Conservation (phyloP, 2,329 filamentous ascomycete genomes). For the Cordyceps cicadae region DNA sequence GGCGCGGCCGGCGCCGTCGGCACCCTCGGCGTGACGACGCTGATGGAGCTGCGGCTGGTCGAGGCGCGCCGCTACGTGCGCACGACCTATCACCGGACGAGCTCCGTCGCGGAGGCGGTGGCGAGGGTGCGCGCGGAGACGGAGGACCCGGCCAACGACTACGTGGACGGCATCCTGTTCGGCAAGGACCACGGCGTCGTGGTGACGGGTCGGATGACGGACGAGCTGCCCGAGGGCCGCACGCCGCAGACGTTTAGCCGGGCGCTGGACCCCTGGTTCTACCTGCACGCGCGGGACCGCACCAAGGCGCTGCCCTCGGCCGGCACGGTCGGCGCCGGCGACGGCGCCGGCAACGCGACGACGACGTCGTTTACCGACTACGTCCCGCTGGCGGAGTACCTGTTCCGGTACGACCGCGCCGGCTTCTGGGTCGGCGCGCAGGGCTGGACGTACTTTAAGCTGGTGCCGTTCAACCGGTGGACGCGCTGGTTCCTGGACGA, state of each 20-base stretch:
- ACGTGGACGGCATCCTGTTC: conserved; percentile 66
- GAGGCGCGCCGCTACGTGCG: conserved; percentile 54
- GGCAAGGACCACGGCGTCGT: conserved; percentile 54
- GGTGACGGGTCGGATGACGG: conserved; percentile 53
- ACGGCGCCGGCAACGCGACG: neutral
- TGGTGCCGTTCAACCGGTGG: conserved; percentile 55
- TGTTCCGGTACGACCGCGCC: conserved; percentile 69
- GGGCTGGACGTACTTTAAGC: conserved; percentile 58
- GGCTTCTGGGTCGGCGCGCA: conserved; percentile 65
- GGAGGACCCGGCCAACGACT: conserved; percentile 45
- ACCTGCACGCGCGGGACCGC: conserved; percentile 55
- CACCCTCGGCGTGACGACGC: conserved; percentile 58
- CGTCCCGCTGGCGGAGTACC: conserved; percentile 62
- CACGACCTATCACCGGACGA: conserved; percentile 50
- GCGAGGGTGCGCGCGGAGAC: conserved; percentile 41
- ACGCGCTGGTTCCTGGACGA: conserved; percentile 64
- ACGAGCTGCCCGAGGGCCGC: conserved; percentile 35
- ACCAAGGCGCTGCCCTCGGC: conserved; percentile 23
- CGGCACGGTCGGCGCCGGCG: conserved; percentile 1
- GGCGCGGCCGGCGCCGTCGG: conserved; percentile 61
- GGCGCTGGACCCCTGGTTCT: conserved; percentile 66
- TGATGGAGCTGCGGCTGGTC: conserved; percentile 56
- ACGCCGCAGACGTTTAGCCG: conserved; percentile 47
- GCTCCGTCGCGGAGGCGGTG: conserved; percentile 39
- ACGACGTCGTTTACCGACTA: conserved; percentile 36